Base-by-base conservation (phyloP, 139 green algal species). In the Tetraselmis chui region DNA sequence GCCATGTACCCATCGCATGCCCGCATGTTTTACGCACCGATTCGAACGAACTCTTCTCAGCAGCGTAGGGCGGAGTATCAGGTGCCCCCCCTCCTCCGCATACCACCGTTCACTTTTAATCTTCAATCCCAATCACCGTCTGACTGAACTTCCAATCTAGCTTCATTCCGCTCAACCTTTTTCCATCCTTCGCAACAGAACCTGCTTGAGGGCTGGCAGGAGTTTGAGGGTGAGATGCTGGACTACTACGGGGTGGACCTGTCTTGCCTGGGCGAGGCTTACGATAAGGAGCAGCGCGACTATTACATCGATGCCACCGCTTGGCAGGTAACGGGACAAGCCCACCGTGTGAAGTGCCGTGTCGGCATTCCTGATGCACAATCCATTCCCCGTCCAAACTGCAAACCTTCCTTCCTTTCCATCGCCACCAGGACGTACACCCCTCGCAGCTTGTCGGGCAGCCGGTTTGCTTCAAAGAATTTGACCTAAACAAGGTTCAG, bases 1-100 rank as follows among this genome's bases (percentile, higher is more conserved):
- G 87, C 94, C 0, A 83, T 99, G 79, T 99, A 96, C 88, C 96
- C 96, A 76, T 95, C 89, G 32, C 96, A 98, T 81, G 96, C 96
- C 1, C 89, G 89, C 82, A 93, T 99, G 87, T 81, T 89, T 84
- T 29, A 98, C 45, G 92, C 92, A 0, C 96, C 95, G 80, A 95
- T 97, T 59, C 89, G 89, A 32, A 91, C 86, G 30, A 84, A 90
- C 30, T 78, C 79, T 5, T 76, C 87, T 1, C 80, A 84, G 11
- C 85, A 89, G 75, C 85, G 88, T 29, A 32, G 85, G 28, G 32
- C 76, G 1, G 93, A 95, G 25, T 94, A 93, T 80, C 88, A 94
- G 80, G 91, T 93, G 28, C 32, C 27, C 75, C 27, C 75, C 75
- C 75, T 11, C 27, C 28, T 11, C 75, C 27, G 22, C 22, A 5